Percentiles rank a stretch among this genome's conserved stretches.
Evolutionary conservation across 129 eudicot species (phyloP).

Genomic region (Centella asiatica): DNA sequence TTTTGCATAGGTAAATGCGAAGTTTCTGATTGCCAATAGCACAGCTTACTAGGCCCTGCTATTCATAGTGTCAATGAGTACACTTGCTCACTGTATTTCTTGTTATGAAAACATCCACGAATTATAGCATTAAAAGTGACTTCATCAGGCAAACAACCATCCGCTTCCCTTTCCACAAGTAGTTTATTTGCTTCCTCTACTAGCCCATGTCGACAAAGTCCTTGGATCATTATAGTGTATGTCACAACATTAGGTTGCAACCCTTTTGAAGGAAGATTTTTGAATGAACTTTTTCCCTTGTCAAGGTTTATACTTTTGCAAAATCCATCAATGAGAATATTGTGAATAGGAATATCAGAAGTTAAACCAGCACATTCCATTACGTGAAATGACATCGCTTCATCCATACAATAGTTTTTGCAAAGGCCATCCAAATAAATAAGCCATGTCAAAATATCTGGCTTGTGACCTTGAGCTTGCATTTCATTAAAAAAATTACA

Average conservation of each 20-base stretch:
- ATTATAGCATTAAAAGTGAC: conserved; percentile 28
- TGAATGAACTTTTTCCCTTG: conserved; percentile 19
- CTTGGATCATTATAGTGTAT: conserved; percentile 23
- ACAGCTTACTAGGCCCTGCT: too few species aligned
- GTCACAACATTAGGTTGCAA: conserved; percentile 22
- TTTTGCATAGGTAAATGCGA: too few species aligned
- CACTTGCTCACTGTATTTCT: neutral
- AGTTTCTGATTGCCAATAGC: too few species aligned
- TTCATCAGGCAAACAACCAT: conserved; percentile 19
- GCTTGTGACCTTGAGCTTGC: conserved; percentile 14
- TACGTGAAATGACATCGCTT: conserved; percentile 28
- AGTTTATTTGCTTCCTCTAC: conserved; percentile 28
- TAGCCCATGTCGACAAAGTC: conserved; percentile 31
- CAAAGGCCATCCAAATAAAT: conserved; percentile 36
- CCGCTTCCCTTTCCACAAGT: conserved; percentile 28
- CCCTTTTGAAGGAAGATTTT: conserved; percentile 15
- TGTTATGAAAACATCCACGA: conserved; percentile 12
- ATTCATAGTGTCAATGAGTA: neutral
- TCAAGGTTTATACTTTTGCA: conserved; percentile 24
- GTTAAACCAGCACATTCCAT: conserved; percentile 18
- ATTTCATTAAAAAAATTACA: conserved; percentile 22
- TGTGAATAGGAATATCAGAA: conserved; percentile 20
- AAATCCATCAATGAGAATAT: conserved; percentile 24
- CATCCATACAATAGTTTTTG: conserved; percentile 22
- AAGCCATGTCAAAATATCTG: conserved; percentile 22